Conservation (phyloP, 2,329 filamentous ascomycete species). For the Colletotrichum sp. region DNA sequence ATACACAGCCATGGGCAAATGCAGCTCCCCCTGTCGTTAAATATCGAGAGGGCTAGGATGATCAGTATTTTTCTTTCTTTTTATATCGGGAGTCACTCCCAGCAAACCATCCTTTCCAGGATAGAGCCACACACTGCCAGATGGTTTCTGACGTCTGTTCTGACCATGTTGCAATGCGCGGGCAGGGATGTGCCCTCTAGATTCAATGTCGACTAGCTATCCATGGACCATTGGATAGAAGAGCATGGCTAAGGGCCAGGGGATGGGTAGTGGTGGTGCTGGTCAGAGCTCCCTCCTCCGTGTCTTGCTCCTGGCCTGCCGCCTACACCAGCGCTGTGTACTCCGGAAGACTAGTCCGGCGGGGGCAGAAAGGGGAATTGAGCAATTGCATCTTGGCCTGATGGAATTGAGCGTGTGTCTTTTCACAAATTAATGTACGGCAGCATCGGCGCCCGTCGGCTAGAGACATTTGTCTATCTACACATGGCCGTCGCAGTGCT, state of each 20-base stretch:
- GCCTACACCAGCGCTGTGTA: neutral
- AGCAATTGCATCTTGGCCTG: neutral
- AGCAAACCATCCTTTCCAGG: neutral
- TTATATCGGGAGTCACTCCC: neutral
- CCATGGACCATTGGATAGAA: neutral
- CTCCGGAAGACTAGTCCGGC: neutral
- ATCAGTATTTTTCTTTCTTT: neutral
- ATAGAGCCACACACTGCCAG: neutral
- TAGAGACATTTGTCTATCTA: neutral
- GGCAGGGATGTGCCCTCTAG: slow-evolving; percentile 11
- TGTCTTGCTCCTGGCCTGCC: neutral
- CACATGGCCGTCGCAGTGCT: neutral
- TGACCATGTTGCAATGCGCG: neutral
- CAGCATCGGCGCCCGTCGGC: neutral
- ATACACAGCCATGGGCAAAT: neutral
- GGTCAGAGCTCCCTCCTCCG: slow-evolving; percentile 8
- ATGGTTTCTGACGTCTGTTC: slow-evolving; percentile 8
- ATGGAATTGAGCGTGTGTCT: neutral
- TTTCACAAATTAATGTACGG: neutral
- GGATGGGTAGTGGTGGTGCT: neutral
- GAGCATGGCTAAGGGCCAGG: neutral
- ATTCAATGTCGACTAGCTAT: neutral
- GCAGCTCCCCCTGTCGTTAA: neutral
- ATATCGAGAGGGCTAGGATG: neutral
- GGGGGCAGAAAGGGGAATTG: neutral